phyloP scores from a whole-genome alignment of 495 filamentous ascomycete species.

The Neurospora hispaniola region DNA sequence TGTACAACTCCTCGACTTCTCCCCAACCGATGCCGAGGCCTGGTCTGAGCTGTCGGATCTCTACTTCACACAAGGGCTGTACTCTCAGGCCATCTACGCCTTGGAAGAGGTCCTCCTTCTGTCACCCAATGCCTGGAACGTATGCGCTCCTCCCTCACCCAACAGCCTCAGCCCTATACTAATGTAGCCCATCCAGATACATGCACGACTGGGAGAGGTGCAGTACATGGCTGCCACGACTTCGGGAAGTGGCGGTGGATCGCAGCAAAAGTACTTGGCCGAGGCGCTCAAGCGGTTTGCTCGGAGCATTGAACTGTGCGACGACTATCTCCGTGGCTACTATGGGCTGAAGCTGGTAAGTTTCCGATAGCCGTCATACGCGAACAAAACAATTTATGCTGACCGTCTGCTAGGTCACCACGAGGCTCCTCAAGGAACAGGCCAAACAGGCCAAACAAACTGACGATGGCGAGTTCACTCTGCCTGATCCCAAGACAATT shows the following conservation, averaged over 20 bases:
- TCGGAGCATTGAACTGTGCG: conserved; percentile 84
- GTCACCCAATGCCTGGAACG: conserved; percentile 92
- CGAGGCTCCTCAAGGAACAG: conserved; percentile 24
- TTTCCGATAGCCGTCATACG: not conserved
- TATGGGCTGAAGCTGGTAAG: conserved; percentile 80
- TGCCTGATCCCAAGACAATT: conserved; percentile 43
- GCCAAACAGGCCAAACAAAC: conserved; percentile 23
- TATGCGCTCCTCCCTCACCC: conserved; percentile 31
- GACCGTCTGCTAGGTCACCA: conserved; percentile 26
- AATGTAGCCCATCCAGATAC: conserved; percentile 46
- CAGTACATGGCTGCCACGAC: conserved; percentile 55
- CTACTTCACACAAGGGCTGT: conserved; percentile 66
- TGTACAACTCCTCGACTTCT: conserved; percentile 63
- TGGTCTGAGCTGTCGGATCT: conserved; percentile 89
- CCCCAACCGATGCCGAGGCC: conserved; percentile 84
- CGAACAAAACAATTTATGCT: conserved; percentile 2
- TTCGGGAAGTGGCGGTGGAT: conserved; percentile 28
- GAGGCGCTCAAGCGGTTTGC: conserved; percentile 76
- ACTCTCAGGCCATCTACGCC: conserved; percentile 74
- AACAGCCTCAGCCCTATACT: conserved; percentile 15
- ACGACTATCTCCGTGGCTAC: conserved; percentile 82
- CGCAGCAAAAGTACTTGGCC: conserved; percentile 41
- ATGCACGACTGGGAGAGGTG: conserved; percentile 79
- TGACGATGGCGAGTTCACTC: conserved; percentile 29
- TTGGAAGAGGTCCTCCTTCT: conserved; percentile 84